Evolutionary conservation across 352 stramenopile species (phyloP).

Genomic region (Pythium utonaiense): DNA sequence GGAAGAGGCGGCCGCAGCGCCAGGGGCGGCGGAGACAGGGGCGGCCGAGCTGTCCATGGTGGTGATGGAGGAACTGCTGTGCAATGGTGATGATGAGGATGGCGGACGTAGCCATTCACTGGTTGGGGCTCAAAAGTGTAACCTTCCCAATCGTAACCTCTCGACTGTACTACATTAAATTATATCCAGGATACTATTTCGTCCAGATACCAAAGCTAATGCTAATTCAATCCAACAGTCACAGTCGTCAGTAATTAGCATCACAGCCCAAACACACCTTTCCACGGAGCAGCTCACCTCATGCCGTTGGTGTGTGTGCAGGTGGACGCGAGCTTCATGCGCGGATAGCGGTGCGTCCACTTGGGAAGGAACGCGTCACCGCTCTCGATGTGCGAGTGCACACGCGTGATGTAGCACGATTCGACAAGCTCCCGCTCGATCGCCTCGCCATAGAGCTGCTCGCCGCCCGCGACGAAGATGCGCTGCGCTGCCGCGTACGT

Average conservation of each 20-base stretch:
- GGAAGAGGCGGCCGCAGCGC: background rate
- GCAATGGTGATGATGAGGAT: background rate
- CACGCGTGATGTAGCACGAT: constrained; percentile 60
- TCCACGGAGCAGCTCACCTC: background rate
- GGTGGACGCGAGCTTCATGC: constrained; percentile 28
- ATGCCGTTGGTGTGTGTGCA: constrained; percentile 20
- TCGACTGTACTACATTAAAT: constrained; percentile 8
- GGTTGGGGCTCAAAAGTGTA: constrained; percentile 4
- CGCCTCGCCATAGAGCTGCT: constrained; percentile 59
- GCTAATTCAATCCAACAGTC: constrained; percentile 2
- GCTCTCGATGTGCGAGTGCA: constrained; percentile 38
- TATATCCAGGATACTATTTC: background rate
- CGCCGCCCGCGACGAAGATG: constrained; percentile 61
- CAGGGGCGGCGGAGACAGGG: background rate
- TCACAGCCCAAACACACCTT: background rate
- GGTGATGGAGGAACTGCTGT: no score
- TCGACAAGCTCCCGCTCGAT: constrained; percentile 38
- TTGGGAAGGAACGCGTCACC: constrained; percentile 57
- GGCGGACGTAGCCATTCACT: constrained; percentile 3
- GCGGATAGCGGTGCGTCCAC: constrained; percentile 45
- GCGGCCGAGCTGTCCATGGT: background rate
- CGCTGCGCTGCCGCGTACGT: constrained; percentile 36
- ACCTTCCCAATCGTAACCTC: background rate
- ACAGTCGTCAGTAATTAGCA: constrained; percentile 1
- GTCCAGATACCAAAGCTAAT: constrained; percentile 20